These are phyloP conservation scores for Termitomyces sp. DNA, from an alignment of 768 basidiomycete genomes.

Conservation along the genomic window DNA sequence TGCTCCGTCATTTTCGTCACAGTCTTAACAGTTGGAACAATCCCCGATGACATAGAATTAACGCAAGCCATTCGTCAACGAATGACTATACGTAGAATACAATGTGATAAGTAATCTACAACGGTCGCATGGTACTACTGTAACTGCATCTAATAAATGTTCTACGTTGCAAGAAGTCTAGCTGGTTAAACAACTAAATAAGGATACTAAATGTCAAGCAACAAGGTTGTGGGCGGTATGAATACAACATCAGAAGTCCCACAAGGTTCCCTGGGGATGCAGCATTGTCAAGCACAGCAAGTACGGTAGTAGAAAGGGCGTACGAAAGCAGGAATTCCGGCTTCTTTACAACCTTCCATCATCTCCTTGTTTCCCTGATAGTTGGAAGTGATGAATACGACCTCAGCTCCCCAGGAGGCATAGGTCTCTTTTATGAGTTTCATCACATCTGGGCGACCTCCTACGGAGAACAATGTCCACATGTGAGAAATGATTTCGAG, in stretches of 20 bases:
- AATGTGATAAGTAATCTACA: not conserved
- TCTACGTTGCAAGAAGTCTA: not conserved
- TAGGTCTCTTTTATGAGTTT: constrained; percentile 70
- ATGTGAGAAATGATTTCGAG: not conserved
- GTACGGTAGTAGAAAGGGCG: constrained; percentile 12
- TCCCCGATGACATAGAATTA: not conserved
- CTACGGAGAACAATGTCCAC: constrained; percentile 17
- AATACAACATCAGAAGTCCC: constrained; percentile 51
- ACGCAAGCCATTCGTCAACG: not conserved
- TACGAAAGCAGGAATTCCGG: constrained; percentile 64
- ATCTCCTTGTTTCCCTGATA: constrained; percentile 73
- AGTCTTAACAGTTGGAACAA: not conserved
- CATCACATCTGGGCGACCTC: constrained; percentile 74
- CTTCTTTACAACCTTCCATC: constrained; percentile 74
- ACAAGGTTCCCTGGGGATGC: constrained; percentile 50
- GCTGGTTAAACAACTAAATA: not conserved
- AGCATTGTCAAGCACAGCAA: not conserved
- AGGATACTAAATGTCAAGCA: not conserved
- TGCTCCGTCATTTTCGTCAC: constrained; percentile 8
- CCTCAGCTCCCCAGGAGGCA: constrained; percentile 74
- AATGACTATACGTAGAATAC: not conserved
- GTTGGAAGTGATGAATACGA: constrained; percentile 83
- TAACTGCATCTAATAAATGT: not conserved
- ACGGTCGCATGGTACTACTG: not conserved
- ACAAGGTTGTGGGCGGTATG: not conserved